Evolutionary conservation across 768 basidiomycete genomes (phyloP).

Genomic region (Serendipita indica): DNA sequence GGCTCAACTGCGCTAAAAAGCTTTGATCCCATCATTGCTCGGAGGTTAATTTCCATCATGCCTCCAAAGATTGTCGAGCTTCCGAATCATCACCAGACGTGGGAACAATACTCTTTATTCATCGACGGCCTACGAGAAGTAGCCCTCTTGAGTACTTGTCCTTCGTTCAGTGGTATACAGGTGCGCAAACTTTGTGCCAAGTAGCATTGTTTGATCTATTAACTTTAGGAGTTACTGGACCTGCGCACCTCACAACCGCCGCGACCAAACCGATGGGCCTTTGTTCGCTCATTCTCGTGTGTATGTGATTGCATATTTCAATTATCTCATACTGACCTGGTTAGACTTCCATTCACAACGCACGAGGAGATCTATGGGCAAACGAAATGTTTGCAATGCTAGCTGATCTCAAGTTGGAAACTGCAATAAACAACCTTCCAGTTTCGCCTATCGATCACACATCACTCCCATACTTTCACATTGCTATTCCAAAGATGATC

Average conservation of each 20-base stretch:
- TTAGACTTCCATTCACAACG: background rate
- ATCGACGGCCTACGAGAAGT: background rate
- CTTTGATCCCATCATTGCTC: slow-evolving; percentile 33
- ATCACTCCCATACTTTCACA: background rate
- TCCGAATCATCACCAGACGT: slow-evolving; percentile 35
- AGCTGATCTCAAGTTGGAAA: background rate
- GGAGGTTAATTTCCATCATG: slow-evolving; percentile 50
- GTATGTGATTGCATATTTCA: background rate
- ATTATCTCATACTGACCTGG: background rate
- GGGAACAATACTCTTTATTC: slow-evolving; percentile 22
- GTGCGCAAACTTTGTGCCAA: background rate
- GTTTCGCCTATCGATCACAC: background rate
- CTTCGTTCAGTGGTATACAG: background rate
- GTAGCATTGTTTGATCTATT: background rate
- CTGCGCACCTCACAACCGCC: background rate
- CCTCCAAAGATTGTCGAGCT: slow-evolving; percentile 48
- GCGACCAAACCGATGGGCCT: background rate
- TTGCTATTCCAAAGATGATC: background rate
- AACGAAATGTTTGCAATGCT: background rate
- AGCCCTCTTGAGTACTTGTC: background rate
- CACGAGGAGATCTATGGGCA: slow-evolving; percentile 2
- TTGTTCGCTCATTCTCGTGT: background rate
- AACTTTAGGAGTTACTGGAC: background rate
- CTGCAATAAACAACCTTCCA: background rate
- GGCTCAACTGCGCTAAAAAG: slow-evolving; percentile 13